Evolutionary conservation across 495 filamentous ascomycete species (phyloP).

Genomic region (Cercophora scortea): DNA sequence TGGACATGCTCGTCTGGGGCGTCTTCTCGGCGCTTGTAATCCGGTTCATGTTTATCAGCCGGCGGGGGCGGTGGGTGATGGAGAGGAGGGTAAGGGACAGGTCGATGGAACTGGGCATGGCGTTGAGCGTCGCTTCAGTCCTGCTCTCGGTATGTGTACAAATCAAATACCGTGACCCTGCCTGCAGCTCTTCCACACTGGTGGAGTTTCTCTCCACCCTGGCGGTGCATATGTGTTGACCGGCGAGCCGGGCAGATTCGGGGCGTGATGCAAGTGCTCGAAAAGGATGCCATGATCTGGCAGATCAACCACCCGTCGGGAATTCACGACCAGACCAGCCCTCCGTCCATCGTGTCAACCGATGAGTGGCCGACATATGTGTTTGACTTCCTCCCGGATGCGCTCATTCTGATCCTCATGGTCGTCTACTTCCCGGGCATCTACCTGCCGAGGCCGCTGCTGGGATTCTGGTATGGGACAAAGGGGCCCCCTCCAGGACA

Average conservation of each 20-base stretch:
- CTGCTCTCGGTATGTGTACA: slow-evolving; percentile 4
- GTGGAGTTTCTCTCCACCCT: too few species aligned
- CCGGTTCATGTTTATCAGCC: neutral
- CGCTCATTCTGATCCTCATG: neutral
- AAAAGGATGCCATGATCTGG: neutral
- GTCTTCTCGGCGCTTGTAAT: neutral
- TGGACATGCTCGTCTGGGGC: slow-evolving; percentile 3
- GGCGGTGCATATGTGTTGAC: too few species aligned
- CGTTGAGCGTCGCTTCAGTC: neutral
- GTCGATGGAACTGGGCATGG: slow-evolving; percentile 1
- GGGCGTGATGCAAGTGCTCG: slow-evolving; percentile 1
- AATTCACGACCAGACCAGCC: neutral
- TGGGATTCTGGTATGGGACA: neutral
- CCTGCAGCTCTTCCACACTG: neutral
- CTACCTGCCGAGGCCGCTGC: slow-evolving; percentile 7
- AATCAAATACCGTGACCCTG: too few species aligned
- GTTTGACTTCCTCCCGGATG: slow-evolving; percentile 3
- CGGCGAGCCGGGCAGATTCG: neutral
- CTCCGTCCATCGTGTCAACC: neutral
- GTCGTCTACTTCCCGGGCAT: slow-evolving; percentile 4
- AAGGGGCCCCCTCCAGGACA: neutral
- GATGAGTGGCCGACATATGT: slow-evolving; percentile 8
- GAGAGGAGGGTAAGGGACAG: neutral
- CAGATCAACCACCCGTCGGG: neutral
- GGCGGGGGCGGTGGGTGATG: neutral